phyloP scores from a whole-genome alignment of 495 filamentous ascomycete species.

The Trichoderma asperelloides region DNA sequence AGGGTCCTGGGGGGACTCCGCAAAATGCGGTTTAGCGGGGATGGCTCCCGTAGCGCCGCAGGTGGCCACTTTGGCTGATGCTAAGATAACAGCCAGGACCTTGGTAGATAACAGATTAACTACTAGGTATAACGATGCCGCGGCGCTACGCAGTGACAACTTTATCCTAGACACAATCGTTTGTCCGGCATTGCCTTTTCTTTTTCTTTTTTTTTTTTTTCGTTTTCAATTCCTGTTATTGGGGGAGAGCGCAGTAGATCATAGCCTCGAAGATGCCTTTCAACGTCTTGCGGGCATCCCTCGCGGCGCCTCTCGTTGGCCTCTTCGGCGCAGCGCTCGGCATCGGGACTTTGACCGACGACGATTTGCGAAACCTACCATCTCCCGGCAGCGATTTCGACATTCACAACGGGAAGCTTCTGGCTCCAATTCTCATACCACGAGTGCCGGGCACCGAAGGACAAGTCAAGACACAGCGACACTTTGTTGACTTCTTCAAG shows the following conservation, averaged over 20 bases:
- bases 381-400: conserved; percentile 70
- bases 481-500: conserved; percentile 75
- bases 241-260: not conserved
- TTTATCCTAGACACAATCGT: not conserved
- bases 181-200: not conserved
- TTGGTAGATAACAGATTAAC: not conserved
- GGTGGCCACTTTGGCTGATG: not conserved
- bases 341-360: conserved; percentile 67
- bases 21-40: conserved; percentile 3
- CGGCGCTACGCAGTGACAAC: not conserved
- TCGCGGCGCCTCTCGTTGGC: conserved; percentile 11
- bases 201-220: not conserved
- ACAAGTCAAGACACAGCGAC: conserved; percentile 62
- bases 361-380: conserved; percentile 57
- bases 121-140: not conserved
- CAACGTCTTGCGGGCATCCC: not conserved
- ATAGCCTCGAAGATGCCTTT: not conserved
- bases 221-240: not conserved
- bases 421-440: conserved; percentile 84
- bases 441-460: conserved; percentile 82
- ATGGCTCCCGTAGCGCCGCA: not conserved
- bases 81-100: not conserved
- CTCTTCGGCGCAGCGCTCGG: conserved; percentile 38
- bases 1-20: not conserved
- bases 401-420: conserved; percentile 59